phyloP scores from a whole-genome alignment of 345 rosid genomes.

The Gossypium stocksii region DNA sequence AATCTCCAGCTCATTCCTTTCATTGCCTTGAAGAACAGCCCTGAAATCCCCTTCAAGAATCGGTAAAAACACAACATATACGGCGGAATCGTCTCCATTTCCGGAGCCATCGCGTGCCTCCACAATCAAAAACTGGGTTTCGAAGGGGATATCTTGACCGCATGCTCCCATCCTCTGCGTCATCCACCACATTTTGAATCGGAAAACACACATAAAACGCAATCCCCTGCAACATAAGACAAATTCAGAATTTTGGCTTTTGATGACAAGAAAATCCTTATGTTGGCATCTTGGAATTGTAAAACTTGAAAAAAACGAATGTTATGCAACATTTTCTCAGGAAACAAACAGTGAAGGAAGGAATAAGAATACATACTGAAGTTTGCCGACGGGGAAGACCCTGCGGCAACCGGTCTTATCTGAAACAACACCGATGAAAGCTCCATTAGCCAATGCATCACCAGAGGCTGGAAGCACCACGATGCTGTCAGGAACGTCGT shows the following conservation, averaged over 20 bases:
- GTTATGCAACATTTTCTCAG: background rate
- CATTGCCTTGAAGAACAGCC: slow-evolving; percentile 66
- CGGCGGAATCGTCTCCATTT: slow-evolving; percentile 23
- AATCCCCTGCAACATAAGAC: slow-evolving; percentile 40
- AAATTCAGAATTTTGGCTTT: background rate
- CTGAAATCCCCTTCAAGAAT: slow-evolving; percentile 66
- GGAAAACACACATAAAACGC: slow-evolving; percentile 60
- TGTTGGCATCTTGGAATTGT: too few species aligned
- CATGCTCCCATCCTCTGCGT: slow-evolving; percentile 62
- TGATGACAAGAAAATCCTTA: too few species aligned
- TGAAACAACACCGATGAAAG: slow-evolving; percentile 51
- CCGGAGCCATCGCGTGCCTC: slow-evolving; percentile 43
- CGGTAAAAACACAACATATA: slow-evolving; percentile 50
- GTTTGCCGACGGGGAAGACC: slow-evolving; percentile 59
- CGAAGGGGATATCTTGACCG: slow-evolving; percentile 57
- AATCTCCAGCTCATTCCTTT: slow-evolving; percentile 52
- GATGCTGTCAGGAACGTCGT: slow-evolving; percentile 40
- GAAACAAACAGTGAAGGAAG: background rate
- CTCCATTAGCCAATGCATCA: slow-evolving; percentile 38
- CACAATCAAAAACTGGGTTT: slow-evolving; percentile 58
- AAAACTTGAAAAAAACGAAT: too few species aligned
- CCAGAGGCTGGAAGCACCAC: slow-evolving; percentile 37
- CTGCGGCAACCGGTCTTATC: slow-evolving; percentile 48
- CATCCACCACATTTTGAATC: slow-evolving; percentile 82
- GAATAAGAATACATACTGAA: slow-evolving; percentile 32